Evolutionary conservation across 495 filamentous ascomycete genomes (phyloP).

Genomic region (Aspergillus cristatus): DNA sequence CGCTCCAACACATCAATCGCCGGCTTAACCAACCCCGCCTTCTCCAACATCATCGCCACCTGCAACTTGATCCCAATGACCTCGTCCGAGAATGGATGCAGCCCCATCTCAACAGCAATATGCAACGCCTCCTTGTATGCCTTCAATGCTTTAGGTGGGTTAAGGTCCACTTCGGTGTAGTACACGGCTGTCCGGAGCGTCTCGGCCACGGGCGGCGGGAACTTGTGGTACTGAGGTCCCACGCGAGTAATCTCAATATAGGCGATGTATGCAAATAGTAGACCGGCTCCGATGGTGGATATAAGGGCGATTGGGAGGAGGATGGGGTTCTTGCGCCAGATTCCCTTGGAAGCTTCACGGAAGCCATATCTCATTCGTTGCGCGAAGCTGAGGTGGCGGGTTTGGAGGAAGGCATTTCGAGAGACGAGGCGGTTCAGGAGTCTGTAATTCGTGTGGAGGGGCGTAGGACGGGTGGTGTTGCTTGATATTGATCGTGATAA

Average conservation of each 20-base stretch:
- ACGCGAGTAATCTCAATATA: slow-evolving; percentile 61
- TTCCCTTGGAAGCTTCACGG: slow-evolving; percentile 31
- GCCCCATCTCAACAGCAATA: slow-evolving; percentile 55
- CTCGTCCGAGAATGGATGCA: slow-evolving; percentile 86
- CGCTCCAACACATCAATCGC: slow-evolving; percentile 65
- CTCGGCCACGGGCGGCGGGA: slow-evolving; percentile 69
- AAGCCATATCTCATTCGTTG: slow-evolving; percentile 24
- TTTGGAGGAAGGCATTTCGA: slow-evolving; percentile 5
- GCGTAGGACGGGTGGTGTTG: slow-evolving; percentile 11
- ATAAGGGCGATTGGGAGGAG: slow-evolving; percentile 41
- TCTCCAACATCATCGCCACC: slow-evolving; percentile 68
- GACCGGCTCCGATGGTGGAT: slow-evolving; percentile 30
- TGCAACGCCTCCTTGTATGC: slow-evolving; percentile 72
- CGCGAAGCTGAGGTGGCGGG: slow-evolving; percentile 11
- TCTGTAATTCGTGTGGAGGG: slow-evolving; percentile 2
- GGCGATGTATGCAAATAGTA: slow-evolving; percentile 30
- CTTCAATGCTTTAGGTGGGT: slow-evolving; percentile 65
- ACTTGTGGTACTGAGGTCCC: slow-evolving; percentile 58
- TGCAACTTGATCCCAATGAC: slow-evolving; percentile 82
- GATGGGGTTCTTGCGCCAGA: slow-evolving; percentile 41
- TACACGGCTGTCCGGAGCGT: slow-evolving; percentile 79
- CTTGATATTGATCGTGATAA: slow-evolving; percentile 17
- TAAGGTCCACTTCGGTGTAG: slow-evolving; percentile 64
- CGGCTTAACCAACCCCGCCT: slow-evolving; percentile 52
- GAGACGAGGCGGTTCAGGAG: background rate